Percentiles rank a stretch among this genome's conserved stretches.
Conservation (phyloP, 2,329 filamentous ascomycete species). For the Talaromyces sp. region DNA sequence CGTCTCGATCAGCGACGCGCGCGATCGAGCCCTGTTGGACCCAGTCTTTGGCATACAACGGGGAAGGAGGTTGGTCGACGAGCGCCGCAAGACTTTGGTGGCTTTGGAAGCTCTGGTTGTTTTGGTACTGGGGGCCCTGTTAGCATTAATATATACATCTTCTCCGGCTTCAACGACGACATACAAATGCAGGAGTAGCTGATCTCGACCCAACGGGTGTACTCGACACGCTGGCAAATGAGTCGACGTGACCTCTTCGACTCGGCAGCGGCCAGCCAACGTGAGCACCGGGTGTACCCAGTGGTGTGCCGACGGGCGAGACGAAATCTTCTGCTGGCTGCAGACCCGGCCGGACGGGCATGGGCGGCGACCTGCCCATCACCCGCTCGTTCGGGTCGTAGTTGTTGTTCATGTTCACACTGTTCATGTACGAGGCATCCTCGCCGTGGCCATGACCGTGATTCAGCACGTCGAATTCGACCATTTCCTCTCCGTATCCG, state of each 20-base stretch:
- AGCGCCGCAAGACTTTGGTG: conserved; percentile 34
- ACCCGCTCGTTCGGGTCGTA: conserved; percentile 22
- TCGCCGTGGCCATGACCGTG: conserved; percentile 14
- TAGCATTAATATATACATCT: neutral
- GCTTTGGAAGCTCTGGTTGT: conserved; percentile 29
- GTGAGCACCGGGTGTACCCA: neutral
- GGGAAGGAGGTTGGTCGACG: conserved; percentile 29
- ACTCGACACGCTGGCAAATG: conserved; percentile 23
- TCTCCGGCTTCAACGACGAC: neutral
- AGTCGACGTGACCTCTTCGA: conserved; percentile 18
- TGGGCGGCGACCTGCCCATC: conserved; percentile 19
- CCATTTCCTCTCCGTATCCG: conserved; percentile 28
- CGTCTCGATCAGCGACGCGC: conserved; percentile 35
- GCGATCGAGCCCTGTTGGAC: conserved; percentile 37
- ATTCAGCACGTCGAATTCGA: conserved; percentile 24
- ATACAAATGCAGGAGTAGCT: conserved; percentile 31
- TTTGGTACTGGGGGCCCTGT: conserved; percentile 23
- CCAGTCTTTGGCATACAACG: conserved; percentile 35
- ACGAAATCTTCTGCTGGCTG: conserved; percentile 25
- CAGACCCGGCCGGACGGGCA: conserved; percentile 25
- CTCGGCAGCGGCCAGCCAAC: conserved; percentile 23
- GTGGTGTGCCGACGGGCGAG: conserved; percentile 13
- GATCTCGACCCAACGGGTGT: conserved; percentile 30
- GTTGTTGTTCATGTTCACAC: conserved; percentile 15
- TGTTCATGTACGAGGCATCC: conserved; percentile 18